Evolutionary conservation across 352 stramenopile species (phyloP), one percentile per base, ranked within the genome.

Genomic region (Globisporangium ultimum): DNA sequence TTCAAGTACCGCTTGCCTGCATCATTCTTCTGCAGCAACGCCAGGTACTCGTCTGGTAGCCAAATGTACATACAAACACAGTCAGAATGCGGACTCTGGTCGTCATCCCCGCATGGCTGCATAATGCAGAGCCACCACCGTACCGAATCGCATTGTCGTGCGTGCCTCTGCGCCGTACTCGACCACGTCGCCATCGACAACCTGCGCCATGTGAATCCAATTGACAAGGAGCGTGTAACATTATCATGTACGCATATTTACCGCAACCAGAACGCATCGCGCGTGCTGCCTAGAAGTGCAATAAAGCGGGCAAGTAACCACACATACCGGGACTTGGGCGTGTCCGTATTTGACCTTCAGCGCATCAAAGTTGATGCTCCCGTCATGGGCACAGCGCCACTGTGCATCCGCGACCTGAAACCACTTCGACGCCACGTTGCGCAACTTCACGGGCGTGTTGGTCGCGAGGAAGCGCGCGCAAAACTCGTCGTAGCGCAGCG

Each of bases 1-100:
- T 95, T 95, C 10, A 95, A 67, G 48, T 95, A 95, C 43, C 61
- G 73, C 57, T 79, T 87, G n/a, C 78, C 78, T 0, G 63, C 71
- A 9, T 53, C 64, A 11, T 69, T 61, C 2, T 45, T 70, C 66
- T 88, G 56, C 32, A 95, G 54, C 53, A 84, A 41, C 9, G 77
- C 65, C 58, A 95, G 50, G 48, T 95, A 95, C 32, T 81, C 74
- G 21, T 66, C 85, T 94, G 24, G 6, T 52, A 9, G 3, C 24
- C 11, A 36, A 7, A 1, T 13, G 15, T 24, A 15, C 21, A 51
- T 20, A 24, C 40, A 11, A 36, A 41, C 20, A 34, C 3, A 28
- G n/a, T 41, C 15, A 40, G 12, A 34, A 49, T 8, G 18, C 18
- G 14, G 22, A 14, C 34, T 17, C 2, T 21, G 5, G n/a, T 13